A percentile compares a stretch with the other conserved stretches of the same genome.
Evolutionary conservation across 2,329 filamentous ascomycete genomes (phyloP).

Genomic region (Fusarium robinianum): DNA sequence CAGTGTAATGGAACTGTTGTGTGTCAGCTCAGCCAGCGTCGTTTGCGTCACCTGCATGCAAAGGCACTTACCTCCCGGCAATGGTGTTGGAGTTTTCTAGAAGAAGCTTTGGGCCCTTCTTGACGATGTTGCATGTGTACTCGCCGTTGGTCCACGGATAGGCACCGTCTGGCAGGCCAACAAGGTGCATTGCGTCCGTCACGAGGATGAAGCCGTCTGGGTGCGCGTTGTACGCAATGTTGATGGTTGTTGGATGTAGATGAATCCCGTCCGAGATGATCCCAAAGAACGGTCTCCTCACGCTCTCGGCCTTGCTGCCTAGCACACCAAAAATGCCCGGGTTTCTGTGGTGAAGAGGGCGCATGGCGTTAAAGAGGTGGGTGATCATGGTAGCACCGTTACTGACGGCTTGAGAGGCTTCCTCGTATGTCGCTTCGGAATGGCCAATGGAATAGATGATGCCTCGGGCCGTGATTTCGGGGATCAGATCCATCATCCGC

Average conservation of each 20-base stretch:
- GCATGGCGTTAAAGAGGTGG: slow-evolving; percentile 94
- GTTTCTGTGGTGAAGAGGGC: slow-evolving; percentile 86
- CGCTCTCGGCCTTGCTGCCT: slow-evolving; percentile 65
- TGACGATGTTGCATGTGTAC: slow-evolving; percentile 62
- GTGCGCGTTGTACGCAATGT: slow-evolving; percentile 86
- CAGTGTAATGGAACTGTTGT: slow-evolving; percentile 67
- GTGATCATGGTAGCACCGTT: slow-evolving; percentile 87
- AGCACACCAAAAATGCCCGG: slow-evolving; percentile 88
- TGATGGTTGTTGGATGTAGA: slow-evolving; percentile 83
- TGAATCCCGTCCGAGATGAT: slow-evolving; percentile 92
- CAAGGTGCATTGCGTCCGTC: slow-evolving; percentile 89
- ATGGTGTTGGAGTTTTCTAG: slow-evolving; percentile 80
- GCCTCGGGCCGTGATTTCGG: slow-evolving; percentile 63
- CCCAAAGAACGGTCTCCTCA: slow-evolving; percentile 76
- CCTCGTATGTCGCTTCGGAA: slow-evolving; percentile 84
- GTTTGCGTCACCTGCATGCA: background rate
- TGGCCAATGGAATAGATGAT: slow-evolving; percentile 85
- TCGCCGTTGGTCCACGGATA: slow-evolving; percentile 85
- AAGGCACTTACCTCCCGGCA: slow-evolving; percentile 68
- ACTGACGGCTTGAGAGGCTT: slow-evolving; percentile 72
- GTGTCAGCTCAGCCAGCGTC: slow-evolving; percentile 5
- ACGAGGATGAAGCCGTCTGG: slow-evolving; percentile 85
- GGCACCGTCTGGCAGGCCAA: slow-evolving; percentile 79
- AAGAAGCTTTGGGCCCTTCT: slow-evolving; percentile 72
- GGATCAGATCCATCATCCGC: slow-evolving; percentile 70